Percentiles rank a stretch among this genome's conserved stretches.
These are phyloP conservation scores for Heliocybe sulcata DNA, from an alignment of 1,284 basidiomycete species.

Conservation along the genomic window DNA sequence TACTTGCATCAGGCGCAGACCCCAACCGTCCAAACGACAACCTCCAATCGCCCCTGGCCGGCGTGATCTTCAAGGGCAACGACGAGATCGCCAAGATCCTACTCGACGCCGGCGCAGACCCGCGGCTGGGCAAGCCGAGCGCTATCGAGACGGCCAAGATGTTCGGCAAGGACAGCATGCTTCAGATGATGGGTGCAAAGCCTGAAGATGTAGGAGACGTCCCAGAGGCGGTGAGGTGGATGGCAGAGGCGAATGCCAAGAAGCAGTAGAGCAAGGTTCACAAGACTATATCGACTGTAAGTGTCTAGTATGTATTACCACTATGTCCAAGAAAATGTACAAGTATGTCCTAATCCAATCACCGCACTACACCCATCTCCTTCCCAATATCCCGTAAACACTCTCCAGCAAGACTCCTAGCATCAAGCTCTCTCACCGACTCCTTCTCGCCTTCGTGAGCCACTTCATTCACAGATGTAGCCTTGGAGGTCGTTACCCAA, in stretches of 20 bases:
- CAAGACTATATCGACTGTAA: not conserved
- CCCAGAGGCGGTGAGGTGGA: constrained; percentile 10
- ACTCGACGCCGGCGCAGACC: constrained; percentile 60
- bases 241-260: constrained; percentile 5
- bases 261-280: not conserved
- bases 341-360: not conserved
- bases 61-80: constrained; percentile 73
- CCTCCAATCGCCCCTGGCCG: constrained; percentile 76
- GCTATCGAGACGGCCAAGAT: constrained; percentile 69
- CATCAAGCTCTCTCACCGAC: constrained; percentile 47
- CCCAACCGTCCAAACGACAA: constrained; percentile 69
- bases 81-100: constrained; percentile 58
- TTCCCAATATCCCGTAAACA: constrained; percentile 69
- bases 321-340: not conserved
- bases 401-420: constrained; percentile 56
- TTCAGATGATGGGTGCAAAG: constrained; percentile 47
- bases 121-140: constrained; percentile 60
- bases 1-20: constrained; percentile 56
- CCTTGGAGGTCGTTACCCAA: constrained; percentile 31
- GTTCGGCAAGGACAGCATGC: constrained; percentile 49
- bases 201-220: constrained; percentile 36
- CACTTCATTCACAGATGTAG: constrained; percentile 18
- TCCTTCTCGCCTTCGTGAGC: constrained; percentile 21
- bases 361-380: constrained; percentile 50
- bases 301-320: not conserved